Conservation (phyloP, 305 asterid species). For the Plantago lanceolata region DNA sequence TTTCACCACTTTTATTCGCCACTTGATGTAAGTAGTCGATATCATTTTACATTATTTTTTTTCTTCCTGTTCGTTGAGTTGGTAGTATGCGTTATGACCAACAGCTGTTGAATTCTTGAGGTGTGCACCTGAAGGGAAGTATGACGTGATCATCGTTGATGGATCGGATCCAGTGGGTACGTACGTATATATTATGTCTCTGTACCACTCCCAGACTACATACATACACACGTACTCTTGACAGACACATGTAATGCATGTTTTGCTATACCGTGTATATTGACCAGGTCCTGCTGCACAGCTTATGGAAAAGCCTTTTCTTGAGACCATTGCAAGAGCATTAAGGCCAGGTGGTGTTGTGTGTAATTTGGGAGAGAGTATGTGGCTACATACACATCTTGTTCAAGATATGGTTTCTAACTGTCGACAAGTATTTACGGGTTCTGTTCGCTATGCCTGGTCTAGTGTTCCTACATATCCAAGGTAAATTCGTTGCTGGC, state of each 20-base stretch:
- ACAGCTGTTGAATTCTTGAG: slow-evolving; percentile 71
- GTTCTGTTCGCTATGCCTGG: slow-evolving; percentile 93
- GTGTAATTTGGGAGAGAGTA: slow-evolving; percentile 95
- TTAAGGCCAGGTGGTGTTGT: slow-evolving; percentile 88
- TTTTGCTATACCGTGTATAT: too few relatives aligned
- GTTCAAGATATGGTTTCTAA: slow-evolving; percentile 72
- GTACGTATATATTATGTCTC: too few relatives aligned
- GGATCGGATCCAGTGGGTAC: slow-evolving; percentile 96
- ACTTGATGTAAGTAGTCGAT: too few relatives aligned
- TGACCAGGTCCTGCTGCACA: slow-evolving; percentile 97
- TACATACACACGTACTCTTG: too few relatives aligned
- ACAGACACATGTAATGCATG: too few relatives aligned
- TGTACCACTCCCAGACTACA: too few relatives aligned
- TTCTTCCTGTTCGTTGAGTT: too few relatives aligned
- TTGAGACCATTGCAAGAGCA: slow-evolving; percentile 74
- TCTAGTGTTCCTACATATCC: slow-evolving; percentile 94
- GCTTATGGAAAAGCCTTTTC: slow-evolving; percentile 89
- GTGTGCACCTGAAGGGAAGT: slow-evolving; percentile 64
- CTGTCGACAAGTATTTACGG: slow-evolving; percentile 76
- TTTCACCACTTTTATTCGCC: too few relatives aligned
- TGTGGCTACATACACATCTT: slow-evolving; percentile 99
- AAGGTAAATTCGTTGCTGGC: too few relatives aligned
- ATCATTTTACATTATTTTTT: too few relatives aligned
- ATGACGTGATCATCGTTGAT: slow-evolving; percentile 85
- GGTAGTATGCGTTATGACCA: neutral